phyloP scores from a whole-genome alignment of 2,329 filamentous ascomycete species.

The Ascosphaera aggregata region DNA sequence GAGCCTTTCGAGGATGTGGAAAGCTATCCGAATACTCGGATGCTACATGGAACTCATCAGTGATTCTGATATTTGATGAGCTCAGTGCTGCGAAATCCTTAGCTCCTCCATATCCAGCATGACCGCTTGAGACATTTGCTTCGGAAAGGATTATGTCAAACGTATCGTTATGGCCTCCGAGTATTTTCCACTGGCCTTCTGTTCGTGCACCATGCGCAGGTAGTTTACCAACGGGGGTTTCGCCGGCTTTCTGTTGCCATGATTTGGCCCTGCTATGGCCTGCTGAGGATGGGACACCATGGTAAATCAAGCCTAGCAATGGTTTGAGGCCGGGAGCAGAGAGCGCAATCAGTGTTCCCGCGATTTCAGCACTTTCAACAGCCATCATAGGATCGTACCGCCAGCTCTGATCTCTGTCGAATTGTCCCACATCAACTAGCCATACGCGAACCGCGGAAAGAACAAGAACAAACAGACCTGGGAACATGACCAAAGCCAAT shows the following conservation, averaged over 20 bases:
- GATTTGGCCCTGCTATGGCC: conserved; percentile 3
- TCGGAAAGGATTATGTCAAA: conserved; percentile 10
- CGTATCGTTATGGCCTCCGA: conserved; percentile 9
- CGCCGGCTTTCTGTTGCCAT: background rate
- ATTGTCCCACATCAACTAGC: conserved; percentile 26
- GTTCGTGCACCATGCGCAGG: conserved; percentile 5
- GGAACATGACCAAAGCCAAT: conserved; percentile 24
- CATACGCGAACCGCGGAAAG: conserved; percentile 26
- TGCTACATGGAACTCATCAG: conserved; percentile 8
- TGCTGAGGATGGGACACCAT: conserved; percentile 7
- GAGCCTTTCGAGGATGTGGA: background rate
- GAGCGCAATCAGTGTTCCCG: conserved; percentile 26
- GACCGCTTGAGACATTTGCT: conserved; percentile 9
- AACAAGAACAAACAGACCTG: conserved; percentile 25
- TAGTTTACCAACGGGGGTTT: background rate
- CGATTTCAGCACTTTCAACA: conserved; percentile 28
- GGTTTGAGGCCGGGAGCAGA: conserved; percentile 29
- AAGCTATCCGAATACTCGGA: background rate
- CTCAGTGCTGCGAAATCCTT: background rate
- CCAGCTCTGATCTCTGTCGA: conserved; percentile 24
- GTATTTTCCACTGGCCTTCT: conserved; percentile 4
- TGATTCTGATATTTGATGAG: conserved; percentile 7
- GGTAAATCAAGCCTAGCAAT: conserved; percentile 14
- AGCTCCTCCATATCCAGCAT: conserved; percentile 1
- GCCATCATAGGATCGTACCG: conserved; percentile 27